Evolutionary conservation across 2,329 filamentous ascomycete species (phyloP), one percentile per base, ranked within the genome.

Genomic region (Nemania sp.): DNA sequence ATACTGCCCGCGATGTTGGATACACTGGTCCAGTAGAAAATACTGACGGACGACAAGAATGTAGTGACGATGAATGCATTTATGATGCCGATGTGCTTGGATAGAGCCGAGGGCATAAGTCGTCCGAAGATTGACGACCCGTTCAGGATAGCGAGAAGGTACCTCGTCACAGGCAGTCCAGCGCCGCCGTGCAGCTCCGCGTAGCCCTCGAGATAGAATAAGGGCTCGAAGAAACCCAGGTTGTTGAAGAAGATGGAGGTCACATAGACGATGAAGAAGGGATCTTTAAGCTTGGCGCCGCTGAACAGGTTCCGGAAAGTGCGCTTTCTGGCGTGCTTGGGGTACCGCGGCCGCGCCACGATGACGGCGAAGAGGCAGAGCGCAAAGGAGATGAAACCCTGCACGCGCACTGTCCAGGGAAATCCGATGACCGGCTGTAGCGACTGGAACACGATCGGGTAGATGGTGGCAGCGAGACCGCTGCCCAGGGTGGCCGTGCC

Each of bases 111-210:
- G 0, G 84, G 85, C 0, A 85, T 73, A 0, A 87, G 77, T 6
- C 86, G 81, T 0, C 86, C 86, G 7, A 84, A 78, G 7, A 86
- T 78, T 0, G 84, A 84, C 0, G 82, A 80, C 1, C 82, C 84
- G 73, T 87, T 87, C 57, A 87, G 80, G 54, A 87, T 83, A 1
- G 85, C 77, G 4, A 87, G 76, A 26, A 87, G 78, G 66, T 87
- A 86, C 18, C 79, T 76, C 1, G 80, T 80, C 5, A 84, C 71
- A 24, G 74, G 27, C n/a, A 55, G 13, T n/a, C 56, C 58, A 10
- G 63, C 67, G 4, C 56, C 64, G 1, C 69, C 67, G 43, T 69
- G 64, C 8, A 53, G 47, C 35, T 62, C 57, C 15, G 69, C 66
- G n/a, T 67, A 71, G 1, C 55, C 59, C 61, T 69, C 51, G 2